phyloP scores from a whole-genome alignment of 2,329 filamentous ascomycete genomes.

The Nigrograna mackinnonii region DNA sequence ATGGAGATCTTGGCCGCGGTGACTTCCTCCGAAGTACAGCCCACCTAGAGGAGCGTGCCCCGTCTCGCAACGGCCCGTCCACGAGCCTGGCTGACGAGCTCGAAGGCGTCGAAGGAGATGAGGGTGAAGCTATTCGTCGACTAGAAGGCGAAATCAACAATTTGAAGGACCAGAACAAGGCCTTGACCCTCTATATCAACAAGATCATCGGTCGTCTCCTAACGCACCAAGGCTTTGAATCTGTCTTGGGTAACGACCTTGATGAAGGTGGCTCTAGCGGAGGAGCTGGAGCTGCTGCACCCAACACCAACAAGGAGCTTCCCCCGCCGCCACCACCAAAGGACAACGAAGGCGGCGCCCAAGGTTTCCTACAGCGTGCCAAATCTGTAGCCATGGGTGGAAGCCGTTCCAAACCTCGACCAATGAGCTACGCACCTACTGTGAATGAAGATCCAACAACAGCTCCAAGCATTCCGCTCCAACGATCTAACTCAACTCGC shows the following conservation, averaged over 20 bases:
- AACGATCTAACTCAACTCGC: slow-evolving; percentile 56
- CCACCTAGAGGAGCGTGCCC: slow-evolving; percentile 30
- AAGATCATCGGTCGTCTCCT: slow-evolving; percentile 96
- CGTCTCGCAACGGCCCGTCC: slow-evolving; percentile 36
- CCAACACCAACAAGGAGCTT: slow-evolving; percentile 79
- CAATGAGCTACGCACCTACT: slow-evolving; percentile 42
- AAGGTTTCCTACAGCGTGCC: slow-evolving; percentile 60
- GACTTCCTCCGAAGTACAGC: slow-evolving; percentile 69
- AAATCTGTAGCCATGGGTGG: slow-evolving; percentile 59
- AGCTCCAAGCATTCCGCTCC: slow-evolving; percentile 76
- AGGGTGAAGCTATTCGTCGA: slow-evolving; percentile 58
- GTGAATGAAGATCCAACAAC: slow-evolving; percentile 67
- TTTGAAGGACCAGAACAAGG: slow-evolving; percentile 93
- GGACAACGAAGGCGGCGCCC: slow-evolving; percentile 50
- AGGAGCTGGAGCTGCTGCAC: slow-evolving; percentile 26
- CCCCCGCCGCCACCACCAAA: slow-evolving; percentile 70
- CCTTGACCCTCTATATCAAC: slow-evolving; percentile 96
- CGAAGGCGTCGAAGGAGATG: slow-evolving; percentile 62
- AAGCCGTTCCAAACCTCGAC: slow-evolving; percentile 46
- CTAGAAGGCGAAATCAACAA: slow-evolving; percentile 79
- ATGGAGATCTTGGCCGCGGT: slow-evolving; percentile 84
- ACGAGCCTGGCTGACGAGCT: slow-evolving; percentile 77
- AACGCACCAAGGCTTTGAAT: slow-evolving; percentile 92
- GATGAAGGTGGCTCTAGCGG: slow-evolving; percentile 30
- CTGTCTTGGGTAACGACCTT: slow-evolving; percentile 81